Conservation (phyloP, 768 basidiomycete genomes). For the Psilocybe cyanescens region DNA sequence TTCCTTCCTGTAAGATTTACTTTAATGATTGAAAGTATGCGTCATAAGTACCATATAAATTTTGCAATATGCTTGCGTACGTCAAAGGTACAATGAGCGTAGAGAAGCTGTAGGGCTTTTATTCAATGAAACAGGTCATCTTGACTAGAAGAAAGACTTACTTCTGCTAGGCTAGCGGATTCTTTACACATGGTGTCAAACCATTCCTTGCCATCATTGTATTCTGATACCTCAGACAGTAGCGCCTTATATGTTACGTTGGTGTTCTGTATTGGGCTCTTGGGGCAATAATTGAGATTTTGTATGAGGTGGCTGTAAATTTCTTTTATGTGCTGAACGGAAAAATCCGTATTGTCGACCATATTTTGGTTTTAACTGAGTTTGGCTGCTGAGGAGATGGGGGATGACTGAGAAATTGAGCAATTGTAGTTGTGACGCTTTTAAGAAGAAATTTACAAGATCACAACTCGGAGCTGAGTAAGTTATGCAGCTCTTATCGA, state of each 20-base stretch:
- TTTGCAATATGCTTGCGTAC: constrained; percentile 3
- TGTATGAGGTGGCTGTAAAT: background rate
- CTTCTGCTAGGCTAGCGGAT: constrained; percentile 10
- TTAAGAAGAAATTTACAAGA: no score
- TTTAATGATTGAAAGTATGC: background rate
- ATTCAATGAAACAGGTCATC: background rate
- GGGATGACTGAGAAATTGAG: no score
- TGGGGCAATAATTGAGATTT: background rate
- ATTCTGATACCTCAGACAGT: constrained; percentile 3
- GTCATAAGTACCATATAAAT: constrained; percentile 2
- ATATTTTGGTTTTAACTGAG: no score
- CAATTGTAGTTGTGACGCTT: no score
- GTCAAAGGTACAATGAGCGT: background rate
- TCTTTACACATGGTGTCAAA: background rate
- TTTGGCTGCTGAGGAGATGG: no score
- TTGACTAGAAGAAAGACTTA: background rate
- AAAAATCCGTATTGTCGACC: no score
- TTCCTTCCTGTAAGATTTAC: no score
- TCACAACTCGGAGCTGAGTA: no score
- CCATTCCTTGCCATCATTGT: constrained; percentile 1
- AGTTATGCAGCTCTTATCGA: no score
- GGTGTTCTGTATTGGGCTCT: background rate
- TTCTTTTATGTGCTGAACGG: background rate
- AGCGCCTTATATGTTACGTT: background rate
- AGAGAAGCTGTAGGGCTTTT: background rate